Base-by-base conservation (phyloP, 73 alveolate species). In the Halteria grandinella region DNA sequence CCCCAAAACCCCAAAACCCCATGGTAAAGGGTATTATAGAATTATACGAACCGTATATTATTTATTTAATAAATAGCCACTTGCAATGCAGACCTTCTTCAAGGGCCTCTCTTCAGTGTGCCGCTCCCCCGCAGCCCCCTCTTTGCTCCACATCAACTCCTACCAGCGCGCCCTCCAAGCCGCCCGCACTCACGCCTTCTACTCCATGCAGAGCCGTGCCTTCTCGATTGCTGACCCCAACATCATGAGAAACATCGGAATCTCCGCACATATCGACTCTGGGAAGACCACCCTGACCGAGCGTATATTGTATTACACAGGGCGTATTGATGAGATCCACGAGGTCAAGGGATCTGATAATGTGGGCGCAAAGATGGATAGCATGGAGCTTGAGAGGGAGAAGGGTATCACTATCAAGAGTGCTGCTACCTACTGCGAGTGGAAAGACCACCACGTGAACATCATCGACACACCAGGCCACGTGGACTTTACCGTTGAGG, bases 331-430 rank as follows among this genome's bases (percentile, higher is more conserved):
- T 21, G 85, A 79, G 58, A 88, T 93, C 62, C 98, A 93, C 45
- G 98, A 95, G 82, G 99, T 95, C 53, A 85, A 93, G 63, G 98
- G 98, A n/a, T 85, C 86, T 62, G 99, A 95, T 60, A 89, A 91
- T 29, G 98, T 92, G n/a, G 99, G 99, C 7, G 99, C 99, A 55
- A 94, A 89, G 63, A 95, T 95, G 99, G 99, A 95, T 91, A 90
- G 93, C 87, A 95, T 95, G 99, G 99, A 95, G 52, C 93, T 92
- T 24, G 99, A 91, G 75, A 85, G 96, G 64, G 99, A 95, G 74
- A 93, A 97, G 78, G 99, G 99, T 27, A 95, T 95, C 62, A 95
- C 99, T 29, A 95, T 95, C 66, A 60, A 95, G 44, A 51, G 91
- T 24, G 99, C 99, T 18, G 99, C 99, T 27, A 95, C 99, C n/a